Base-by-base conservation (phyloP, 2,329 filamentous ascomycete species). In the Paecilomyces sp. region DNA sequence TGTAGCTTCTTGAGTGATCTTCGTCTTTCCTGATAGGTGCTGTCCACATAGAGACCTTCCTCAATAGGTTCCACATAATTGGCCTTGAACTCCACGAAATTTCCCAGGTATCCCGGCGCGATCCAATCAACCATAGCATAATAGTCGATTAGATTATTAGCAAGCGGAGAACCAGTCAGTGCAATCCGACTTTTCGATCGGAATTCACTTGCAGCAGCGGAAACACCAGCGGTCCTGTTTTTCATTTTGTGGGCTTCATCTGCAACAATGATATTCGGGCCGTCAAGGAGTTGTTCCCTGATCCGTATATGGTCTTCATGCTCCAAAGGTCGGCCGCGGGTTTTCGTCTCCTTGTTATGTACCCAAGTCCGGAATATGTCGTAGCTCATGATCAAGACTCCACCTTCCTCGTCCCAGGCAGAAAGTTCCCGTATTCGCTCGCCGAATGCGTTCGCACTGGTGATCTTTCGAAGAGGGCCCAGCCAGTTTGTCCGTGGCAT, bases 61-160 rank as follows among this genome's bases (percentile, higher is more conserved):
- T 87, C 80, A 63, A 97, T 96, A 0, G 90, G 90, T 2, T 80
- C 81, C 4, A 85, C 83, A 69, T 88, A 96, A n/a, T 86, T 83
- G 0, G 79, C 71, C 22, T 80, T 82, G 71, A 97, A 97, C 67
- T 92, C 88, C 0, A 74, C 67, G 9, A 81, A 74, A 3, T 83
- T 80, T 0, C 91, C 91, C 2, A 96, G 80, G 70, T 90, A 96
- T 25, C 85, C 85, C 0, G 90, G 89, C 1, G 90, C 87, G 56
- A 94, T 86, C 91, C 91, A 96, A 63, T 92, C 84, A 60, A 96
- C 88, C 85, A 96, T 90, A n/a, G 86, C 78, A 68, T 88, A 91
- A 68, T 96, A 96, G 67, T 97, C 92, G 30, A 83, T 78, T 0
- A 96, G 85, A 57, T 91, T 89, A 69, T 96, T 97, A 3, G 90